A percentile compares a stretch with the other conserved stretches of the same genome.
These are phyloP conservation scores for Argentina anserina DNA, from an alignment of 306 rosid genomes.

Conservation along the genomic window DNA sequence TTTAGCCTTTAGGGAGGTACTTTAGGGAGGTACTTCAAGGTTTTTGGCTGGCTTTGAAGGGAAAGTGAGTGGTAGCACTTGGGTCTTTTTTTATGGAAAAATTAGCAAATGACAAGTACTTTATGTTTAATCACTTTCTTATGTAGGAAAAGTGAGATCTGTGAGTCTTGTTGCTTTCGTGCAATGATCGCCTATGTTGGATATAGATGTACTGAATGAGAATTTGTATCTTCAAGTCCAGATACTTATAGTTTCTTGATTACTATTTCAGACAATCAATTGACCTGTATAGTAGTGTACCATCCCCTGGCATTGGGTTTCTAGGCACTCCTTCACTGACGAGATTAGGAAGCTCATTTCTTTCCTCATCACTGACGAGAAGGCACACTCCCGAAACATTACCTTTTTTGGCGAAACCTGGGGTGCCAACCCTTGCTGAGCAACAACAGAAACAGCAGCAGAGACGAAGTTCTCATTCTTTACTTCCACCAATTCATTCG, in stretches of 20 bases:
- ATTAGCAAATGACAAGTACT: background rate
- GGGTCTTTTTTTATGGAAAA: background rate
- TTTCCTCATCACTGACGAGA: slow-evolving; percentile 82
- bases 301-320: slow-evolving; percentile 85
- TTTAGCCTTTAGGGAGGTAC: background rate
- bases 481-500: slow-evolving; percentile 57
- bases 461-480: slow-evolving; percentile 58
- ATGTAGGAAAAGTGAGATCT: background rate
- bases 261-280: slow-evolving; percentile 81
- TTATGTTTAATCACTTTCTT: background rate
- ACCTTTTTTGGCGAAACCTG: slow-evolving; percentile 58
- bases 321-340: slow-evolving; percentile 70
- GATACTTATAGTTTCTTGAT: slow-evolving; percentile 15
- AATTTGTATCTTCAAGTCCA: background rate
- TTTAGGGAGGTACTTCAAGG: background rate
- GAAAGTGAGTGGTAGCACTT: background rate
- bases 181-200: background rate
- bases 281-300: slow-evolving; percentile 86
- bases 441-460: slow-evolving; percentile 41
- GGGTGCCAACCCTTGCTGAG: slow-evolving; percentile 40
- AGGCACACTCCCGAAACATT: slow-evolving; percentile 88
- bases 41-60: background rate
- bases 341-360: slow-evolving; percentile 89
- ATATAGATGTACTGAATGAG: background rate
- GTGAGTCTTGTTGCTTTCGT: background rate